phyloP scores from a whole-genome alignment of 768 basidiomycete genomes.

The Psilocybe cubensis region DNA sequence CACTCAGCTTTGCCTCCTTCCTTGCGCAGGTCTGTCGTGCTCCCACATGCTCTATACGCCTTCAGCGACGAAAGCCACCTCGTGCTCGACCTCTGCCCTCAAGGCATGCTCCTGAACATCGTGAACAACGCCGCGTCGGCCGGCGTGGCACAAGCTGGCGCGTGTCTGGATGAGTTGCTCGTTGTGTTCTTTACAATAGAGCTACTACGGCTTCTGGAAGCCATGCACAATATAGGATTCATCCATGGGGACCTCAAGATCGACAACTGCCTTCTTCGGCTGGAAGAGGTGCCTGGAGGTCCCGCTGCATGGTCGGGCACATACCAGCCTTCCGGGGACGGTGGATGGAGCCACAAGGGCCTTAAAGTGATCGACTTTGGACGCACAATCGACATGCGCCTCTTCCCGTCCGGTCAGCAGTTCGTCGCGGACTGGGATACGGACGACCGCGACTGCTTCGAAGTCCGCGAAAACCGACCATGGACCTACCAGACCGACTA shows the following conservation, averaged over 20 bases:
- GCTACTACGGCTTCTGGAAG: slow-evolving; percentile 80
- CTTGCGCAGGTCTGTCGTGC: slow-evolving; percentile 70
- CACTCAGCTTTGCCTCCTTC: slow-evolving; percentile 66
- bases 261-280: slow-evolving; percentile 95
- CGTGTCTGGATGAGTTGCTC: slow-evolving; percentile 88
- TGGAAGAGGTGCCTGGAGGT: slow-evolving; percentile 81
- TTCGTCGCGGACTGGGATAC: slow-evolving; percentile 89
- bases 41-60: slow-evolving; percentile 79
- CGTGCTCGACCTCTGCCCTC: slow-evolving; percentile 83
- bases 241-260: slow-evolving; percentile 99
- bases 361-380: slow-evolving; percentile 97
- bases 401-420: slow-evolving; percentile 79
- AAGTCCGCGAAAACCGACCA: slow-evolving; percentile 78
- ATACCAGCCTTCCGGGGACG: slow-evolving; percentile 80
- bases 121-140: slow-evolving; percentile 83
- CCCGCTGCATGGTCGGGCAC: slow-evolving; percentile 67
- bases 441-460: slow-evolving; percentile 91
- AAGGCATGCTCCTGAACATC: slow-evolving; percentile 90
- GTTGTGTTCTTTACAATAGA: slow-evolving; percentile 96
- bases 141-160: slow-evolving; percentile 80
- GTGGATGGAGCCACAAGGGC: slow-evolving; percentile 89
- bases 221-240: slow-evolving; percentile 80
- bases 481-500: slow-evolving; percentile 99
- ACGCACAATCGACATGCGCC: slow-evolving; percentile 84
- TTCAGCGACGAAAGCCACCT: slow-evolving; percentile 91